Conservation (phyloP, 331 rosid species). For the Quercus lobata region DNA sequence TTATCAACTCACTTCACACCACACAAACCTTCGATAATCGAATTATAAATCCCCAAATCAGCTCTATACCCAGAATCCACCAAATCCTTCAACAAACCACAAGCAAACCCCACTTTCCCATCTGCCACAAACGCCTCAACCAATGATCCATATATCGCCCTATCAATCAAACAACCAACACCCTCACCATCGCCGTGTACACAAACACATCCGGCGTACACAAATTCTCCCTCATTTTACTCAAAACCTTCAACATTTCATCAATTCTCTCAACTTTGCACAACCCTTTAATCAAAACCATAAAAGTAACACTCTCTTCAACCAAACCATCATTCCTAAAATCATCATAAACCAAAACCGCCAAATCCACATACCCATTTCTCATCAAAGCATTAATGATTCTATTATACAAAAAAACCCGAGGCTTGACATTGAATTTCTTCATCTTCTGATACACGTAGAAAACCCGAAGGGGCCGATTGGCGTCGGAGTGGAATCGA, state of each 20-base stretch:
- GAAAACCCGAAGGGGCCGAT: too few species aligned
- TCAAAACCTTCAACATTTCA: conserved; percentile 58
- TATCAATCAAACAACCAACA: conserved; percentile 67
- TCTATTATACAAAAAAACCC: conserved; percentile 75
- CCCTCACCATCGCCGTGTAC: conserved; percentile 58
- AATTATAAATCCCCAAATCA: conserved; percentile 68
- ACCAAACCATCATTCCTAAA: conserved; percentile 58
- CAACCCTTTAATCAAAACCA: conserved; percentile 74
- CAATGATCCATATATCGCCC: conserved; percentile 60
- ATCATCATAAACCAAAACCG: conserved; percentile 55
- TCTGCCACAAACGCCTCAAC: conserved; percentile 60
- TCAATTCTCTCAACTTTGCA: conserved; percentile 64
- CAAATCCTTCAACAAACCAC: conserved; percentile 74
- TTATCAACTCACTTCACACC: conserved; percentile 47
- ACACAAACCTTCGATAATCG: conserved; percentile 74
- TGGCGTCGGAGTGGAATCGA: too few species aligned
- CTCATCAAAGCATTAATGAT: conserved; percentile 69
- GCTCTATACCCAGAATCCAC: conserved; percentile 67
- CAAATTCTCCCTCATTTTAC: conserved; percentile 57
- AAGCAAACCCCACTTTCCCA: conserved; percentile 51
- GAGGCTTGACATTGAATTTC: conserved; percentile 63
- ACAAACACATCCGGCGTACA: conserved; percentile 86
- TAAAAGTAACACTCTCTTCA: conserved; percentile 75
- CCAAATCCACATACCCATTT: conserved; percentile 57
- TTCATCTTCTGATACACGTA: conserved; percentile 36